Conservation (phyloP, 768 basidiomycete genomes). For the Boletus edulis region DNA sequence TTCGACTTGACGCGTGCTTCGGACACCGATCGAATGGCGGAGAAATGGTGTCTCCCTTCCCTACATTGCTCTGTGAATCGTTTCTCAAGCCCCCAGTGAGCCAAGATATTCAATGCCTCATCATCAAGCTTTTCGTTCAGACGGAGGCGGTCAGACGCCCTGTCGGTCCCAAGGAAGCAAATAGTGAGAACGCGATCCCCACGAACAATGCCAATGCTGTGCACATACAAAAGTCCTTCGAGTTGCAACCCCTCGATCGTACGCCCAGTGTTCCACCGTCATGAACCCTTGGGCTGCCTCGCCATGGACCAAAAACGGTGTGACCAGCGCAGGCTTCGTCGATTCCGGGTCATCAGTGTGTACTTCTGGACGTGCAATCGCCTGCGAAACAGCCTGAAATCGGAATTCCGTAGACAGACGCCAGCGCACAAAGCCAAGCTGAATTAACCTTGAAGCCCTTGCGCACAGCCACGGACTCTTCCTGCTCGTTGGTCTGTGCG, state of each 20-base stretch:
- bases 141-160: slow-evolving; percentile 21
- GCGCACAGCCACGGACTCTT: slow-evolving; percentile 43
- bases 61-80: slow-evolving; percentile 24
- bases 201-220: background rate
- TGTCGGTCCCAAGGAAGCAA: background rate
- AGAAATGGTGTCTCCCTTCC: slow-evolving; percentile 20
- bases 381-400: slow-evolving; percentile 11
- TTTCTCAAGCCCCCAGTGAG: slow-evolving; percentile 25
- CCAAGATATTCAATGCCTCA: slow-evolving; percentile 26
- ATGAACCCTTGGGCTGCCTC: slow-evolving; percentile 43
- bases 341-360: slow-evolving; percentile 3
- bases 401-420: no score
- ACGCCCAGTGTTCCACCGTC: slow-evolving; percentile 11
- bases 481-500: slow-evolving; percentile 53
- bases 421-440: background rate
- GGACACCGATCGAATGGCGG: background rate
- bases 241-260: slow-evolving; percentile 13
- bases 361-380: slow-evolving; percentile 10
- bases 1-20: background rate
- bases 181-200: background rate
- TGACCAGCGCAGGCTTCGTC: slow-evolving; percentile 2
- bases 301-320: slow-evolving; percentile 35
- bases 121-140: slow-evolving; percentile 25
- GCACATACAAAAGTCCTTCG: slow-evolving; percentile 17
- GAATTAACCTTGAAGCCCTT: slow-evolving; percentile 45